Base-by-base conservation (phyloP, 1,284 basidiomycete genomes). In the Pseudozyma thailandica region DNA sequence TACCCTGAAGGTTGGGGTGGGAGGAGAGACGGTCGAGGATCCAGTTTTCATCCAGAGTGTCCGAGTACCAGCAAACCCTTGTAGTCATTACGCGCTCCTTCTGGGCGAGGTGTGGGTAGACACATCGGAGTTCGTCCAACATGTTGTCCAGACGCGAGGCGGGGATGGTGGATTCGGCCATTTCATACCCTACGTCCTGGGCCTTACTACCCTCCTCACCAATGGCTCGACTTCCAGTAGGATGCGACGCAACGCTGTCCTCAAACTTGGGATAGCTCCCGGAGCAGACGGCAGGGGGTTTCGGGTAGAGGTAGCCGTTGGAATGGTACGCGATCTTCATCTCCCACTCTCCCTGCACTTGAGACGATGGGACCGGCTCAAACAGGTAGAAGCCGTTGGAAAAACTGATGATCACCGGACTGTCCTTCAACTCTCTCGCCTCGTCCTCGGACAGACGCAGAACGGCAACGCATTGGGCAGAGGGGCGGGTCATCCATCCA, bases 41-140 rank as follows among this genome's bases (percentile, higher is more conserved):
- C 84, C 85, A 86, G 62, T 84, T 83, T 35, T 82, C 82, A 37
- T 86, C 85, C 23, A 82, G 77, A 1, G 85, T 84, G 35, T 85
- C 84, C 0, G 79, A 78, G 79, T 84, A 93, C 91, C 92, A 94
- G 84, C 93, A 94, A 66, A 94, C 84, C 50, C 93, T 86, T 7
- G 91, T 93, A 4, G 84, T 85, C 21, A 83, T 82, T 73, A 92
- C 90, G 0, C 28, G 6, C 2, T 45, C 41, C 0, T 33, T 39
- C 1, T 31, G 4, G 1, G 68, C 61, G 41, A 94, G 86, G 50
- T 88, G 87, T 13, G 92, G 92, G 82, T 90, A 93, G 30, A 91
- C 83, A 20, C 82, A 74, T n/a, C 83, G 77, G 6, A 94, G 82
- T 35, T 86, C 80, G 10, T 82, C 77, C 26, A 91, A 86, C 60